These are phyloP conservation scores for Flammula alnicola DNA, from an alignment of 1,284 basidiomycete species.

Conservation along the genomic window DNA sequence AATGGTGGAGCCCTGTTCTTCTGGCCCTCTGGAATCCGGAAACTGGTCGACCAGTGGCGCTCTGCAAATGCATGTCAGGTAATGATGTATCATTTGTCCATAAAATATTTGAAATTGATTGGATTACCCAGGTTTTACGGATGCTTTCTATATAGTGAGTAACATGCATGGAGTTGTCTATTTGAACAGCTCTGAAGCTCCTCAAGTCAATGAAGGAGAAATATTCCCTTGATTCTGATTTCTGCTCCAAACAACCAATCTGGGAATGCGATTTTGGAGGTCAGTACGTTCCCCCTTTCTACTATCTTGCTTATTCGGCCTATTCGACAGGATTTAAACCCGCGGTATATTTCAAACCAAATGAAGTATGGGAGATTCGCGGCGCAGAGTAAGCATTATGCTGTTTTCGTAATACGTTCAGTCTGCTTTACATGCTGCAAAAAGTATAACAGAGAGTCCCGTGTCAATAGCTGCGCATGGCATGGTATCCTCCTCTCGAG, in stretches of 20 bases:
- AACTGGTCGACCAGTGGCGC: conserved; percentile 72
- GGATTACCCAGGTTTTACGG: conserved; percentile 73
- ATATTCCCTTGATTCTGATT: conserved; percentile 63
- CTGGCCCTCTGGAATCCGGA: conserved; percentile 81
- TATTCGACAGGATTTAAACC: conserved; percentile 65
- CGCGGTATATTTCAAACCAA: conserved; percentile 84
- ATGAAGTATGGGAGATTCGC: conserved; percentile 91
- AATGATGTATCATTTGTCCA: conserved; percentile 13
- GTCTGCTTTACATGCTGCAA: not conserved
- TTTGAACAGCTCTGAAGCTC: not conserved
- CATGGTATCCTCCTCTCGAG: conserved; percentile 68
- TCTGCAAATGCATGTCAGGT: conserved; percentile 91
- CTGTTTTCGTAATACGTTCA: not conserved
- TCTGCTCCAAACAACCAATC: conserved; percentile 62
- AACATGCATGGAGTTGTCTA: not conserved
- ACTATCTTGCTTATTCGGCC: conserved; percentile 2
- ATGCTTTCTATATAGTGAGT: conserved; percentile 80
- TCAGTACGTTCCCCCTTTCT: conserved; percentile 29
- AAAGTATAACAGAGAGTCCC: conserved; percentile 86
- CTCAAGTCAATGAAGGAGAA: conserved; percentile 43
- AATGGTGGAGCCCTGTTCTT: conserved; percentile 93
- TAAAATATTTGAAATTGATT: conserved; percentile 7
- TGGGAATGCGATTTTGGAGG: conserved; percentile 79
- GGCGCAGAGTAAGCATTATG: conserved; percentile 76
- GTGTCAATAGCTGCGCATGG: conserved; percentile 84